Conservation (phyloP, 2,329 filamentous ascomycete genomes). For the Penicillium digitatum region DNA sequence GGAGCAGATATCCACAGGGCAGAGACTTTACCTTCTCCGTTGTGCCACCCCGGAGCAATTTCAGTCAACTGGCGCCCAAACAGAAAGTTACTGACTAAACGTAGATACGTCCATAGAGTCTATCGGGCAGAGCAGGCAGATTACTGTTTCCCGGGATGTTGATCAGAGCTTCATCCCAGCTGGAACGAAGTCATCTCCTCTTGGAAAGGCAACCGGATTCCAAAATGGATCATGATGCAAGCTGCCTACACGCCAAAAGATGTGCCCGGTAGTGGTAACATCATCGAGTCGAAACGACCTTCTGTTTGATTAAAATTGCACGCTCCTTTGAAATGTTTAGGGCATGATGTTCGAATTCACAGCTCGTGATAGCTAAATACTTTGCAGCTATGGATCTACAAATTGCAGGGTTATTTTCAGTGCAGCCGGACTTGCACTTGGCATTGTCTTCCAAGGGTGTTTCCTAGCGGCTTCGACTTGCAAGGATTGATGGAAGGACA, state of each 20-base stretch:
- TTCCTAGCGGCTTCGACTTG: neutral
- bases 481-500: neutral
- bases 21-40: neutral
- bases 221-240: neutral
- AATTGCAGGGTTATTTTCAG: neutral
- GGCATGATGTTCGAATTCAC: neutral
- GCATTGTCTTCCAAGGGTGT: neutral
- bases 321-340: neutral
- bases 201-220: neutral
- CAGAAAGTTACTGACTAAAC: too few species aligned
- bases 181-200: neutral
- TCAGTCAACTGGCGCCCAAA: too few species aligned
- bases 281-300: neutral
- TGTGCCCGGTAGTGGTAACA: neutral
- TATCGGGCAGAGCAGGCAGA: neutral
- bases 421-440: neutral
- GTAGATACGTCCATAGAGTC: neutral
- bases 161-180: neutral
- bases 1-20: neutral
- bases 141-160: neutral
- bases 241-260: neutral
- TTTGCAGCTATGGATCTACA: neutral
- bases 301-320: neutral
- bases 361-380: neutral
- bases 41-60: neutral